Evolutionary conservation across 1,284 basidiomycete genomes (phyloP).

Genomic region (Trametes hirsuta): DNA sequence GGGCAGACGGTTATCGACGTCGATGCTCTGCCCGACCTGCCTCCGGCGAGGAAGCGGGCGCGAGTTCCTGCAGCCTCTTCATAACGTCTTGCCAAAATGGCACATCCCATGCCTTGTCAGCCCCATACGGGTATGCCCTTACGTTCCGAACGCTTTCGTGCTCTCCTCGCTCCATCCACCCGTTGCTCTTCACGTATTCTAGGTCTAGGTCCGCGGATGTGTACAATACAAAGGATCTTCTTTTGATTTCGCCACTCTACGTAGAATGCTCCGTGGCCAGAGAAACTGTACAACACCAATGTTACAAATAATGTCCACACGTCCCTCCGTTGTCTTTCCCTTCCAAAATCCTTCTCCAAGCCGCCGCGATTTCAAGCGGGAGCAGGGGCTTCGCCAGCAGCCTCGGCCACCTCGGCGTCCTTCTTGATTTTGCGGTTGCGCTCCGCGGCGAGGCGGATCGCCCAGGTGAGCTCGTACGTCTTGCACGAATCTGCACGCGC

Average conservation of each 20-base stretch:
- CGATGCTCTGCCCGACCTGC: neutral
- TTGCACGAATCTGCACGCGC: constrained; percentile 73
- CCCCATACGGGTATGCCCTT: neutral
- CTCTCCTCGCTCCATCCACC: neutral
- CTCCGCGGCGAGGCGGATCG: constrained; percentile 81
- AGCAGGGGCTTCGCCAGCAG: neutral
- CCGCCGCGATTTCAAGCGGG: neutral
- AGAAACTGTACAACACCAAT: constrained; percentile 10
- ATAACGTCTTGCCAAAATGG: neutral
- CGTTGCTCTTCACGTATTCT: neutral
- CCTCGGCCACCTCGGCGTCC: constrained; percentile 10
- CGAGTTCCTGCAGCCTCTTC: neutral
- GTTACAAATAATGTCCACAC: constrained; percentile 6
- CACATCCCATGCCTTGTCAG: too few species aligned
- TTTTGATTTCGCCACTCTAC: too few species aligned
- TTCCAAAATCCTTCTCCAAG: neutral
- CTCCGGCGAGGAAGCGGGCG: constrained; percentile 10
- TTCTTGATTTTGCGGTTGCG: constrained; percentile 34
- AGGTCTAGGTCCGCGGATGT: neutral
- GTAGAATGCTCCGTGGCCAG: neutral
- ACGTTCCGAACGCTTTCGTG: neutral
- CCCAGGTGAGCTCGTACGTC: constrained; percentile 89
- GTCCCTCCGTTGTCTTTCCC: neutral
- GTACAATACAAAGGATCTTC: constrained; percentile 1
- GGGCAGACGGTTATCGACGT: neutral